Evolutionary conservation across 2,329 filamentous ascomycete genomes (phyloP).

Genomic region (Claviceps fusiformis): DNA sequence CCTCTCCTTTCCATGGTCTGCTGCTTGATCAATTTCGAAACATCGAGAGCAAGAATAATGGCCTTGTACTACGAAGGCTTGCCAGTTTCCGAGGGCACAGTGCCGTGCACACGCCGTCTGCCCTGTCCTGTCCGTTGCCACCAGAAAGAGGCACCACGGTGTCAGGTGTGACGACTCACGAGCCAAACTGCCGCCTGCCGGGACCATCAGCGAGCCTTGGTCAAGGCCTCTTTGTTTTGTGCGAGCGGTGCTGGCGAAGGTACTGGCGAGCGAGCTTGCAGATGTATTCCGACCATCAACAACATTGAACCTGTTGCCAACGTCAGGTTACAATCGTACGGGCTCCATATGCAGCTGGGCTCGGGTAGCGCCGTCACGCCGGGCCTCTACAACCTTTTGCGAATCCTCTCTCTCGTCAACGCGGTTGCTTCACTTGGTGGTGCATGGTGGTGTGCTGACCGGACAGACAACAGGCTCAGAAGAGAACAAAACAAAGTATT

Average conservation of each 20-base stretch:
- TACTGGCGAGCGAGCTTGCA: background rate
- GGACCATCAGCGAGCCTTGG: conserved; percentile 3
- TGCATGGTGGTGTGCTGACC: background rate
- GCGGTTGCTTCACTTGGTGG: background rate
- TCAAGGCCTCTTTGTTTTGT: background rate
- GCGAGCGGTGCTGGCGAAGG: background rate
- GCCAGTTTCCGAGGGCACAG: background rate
- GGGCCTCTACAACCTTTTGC: background rate
- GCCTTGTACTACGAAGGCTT: conserved; percentile 1
- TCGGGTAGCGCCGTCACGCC: conserved; percentile 7
- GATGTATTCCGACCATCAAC: background rate
- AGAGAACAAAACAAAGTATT: too few species aligned
- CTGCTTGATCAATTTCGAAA: background rate
- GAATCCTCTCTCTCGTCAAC: background rate
- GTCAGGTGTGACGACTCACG: background rate
- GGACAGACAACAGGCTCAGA: background rate
- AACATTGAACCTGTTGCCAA: background rate
- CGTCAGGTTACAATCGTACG: background rate
- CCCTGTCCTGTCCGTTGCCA: background rate
- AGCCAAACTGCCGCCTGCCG: conserved; percentile 5
- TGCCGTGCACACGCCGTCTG: background rate
- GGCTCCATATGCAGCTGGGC: background rate
- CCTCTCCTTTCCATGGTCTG: too few species aligned
- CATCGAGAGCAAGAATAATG: background rate
- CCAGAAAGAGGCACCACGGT: background rate